Conservation (phyloP, 495 filamentous ascomycete species). For the Pyronema domesticum region DNA sequence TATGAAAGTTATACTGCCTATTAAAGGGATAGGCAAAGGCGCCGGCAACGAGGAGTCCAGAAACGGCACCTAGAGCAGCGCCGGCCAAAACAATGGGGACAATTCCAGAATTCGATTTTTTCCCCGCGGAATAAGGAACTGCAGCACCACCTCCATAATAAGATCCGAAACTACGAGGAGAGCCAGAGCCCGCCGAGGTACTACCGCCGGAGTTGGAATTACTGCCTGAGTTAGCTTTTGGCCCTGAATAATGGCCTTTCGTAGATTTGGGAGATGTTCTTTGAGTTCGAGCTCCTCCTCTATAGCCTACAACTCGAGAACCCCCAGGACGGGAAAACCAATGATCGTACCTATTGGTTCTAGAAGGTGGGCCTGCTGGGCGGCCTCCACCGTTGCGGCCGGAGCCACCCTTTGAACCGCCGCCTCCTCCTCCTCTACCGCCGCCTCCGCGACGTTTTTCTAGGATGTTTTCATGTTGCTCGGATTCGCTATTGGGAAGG, state of each 20-base stretch:
- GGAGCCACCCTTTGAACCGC: slow-evolving; percentile 3
- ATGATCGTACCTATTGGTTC: not conserved
- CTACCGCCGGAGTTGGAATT: slow-evolving; percentile 43
- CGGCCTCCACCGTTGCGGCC: slow-evolving; percentile 1
- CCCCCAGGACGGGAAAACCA: not conserved
- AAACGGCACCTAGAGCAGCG: slow-evolving; percentile 33
- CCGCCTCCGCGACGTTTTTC: slow-evolving; percentile 16
- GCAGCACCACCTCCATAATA: slow-evolving; percentile 67
- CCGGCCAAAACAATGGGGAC: slow-evolving; percentile 39
- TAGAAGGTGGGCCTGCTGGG: not conserved
- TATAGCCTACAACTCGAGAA: not conserved
- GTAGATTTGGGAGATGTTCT: not conserved
- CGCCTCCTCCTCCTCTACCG: slow-evolving; percentile 7
- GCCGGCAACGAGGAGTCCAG: slow-evolving; percentile 43
- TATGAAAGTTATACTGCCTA: slow-evolving; percentile 45
- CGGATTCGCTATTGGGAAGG: not conserved
- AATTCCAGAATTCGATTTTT: slow-evolving; percentile 37
- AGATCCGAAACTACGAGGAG: slow-evolving; percentile 45
- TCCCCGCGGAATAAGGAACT: slow-evolving; percentile 49
- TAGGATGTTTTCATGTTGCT: not conserved
- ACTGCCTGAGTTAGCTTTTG: not conserved
- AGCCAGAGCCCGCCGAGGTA: slow-evolving; percentile 48
- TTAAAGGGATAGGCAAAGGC: slow-evolving; percentile 53
- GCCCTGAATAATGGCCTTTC: not conserved
- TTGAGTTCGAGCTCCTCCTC: not conserved